phyloP scores from a whole-genome alignment of 768 basidiomycete species.

The Pisolithus orientalis region DNA sequence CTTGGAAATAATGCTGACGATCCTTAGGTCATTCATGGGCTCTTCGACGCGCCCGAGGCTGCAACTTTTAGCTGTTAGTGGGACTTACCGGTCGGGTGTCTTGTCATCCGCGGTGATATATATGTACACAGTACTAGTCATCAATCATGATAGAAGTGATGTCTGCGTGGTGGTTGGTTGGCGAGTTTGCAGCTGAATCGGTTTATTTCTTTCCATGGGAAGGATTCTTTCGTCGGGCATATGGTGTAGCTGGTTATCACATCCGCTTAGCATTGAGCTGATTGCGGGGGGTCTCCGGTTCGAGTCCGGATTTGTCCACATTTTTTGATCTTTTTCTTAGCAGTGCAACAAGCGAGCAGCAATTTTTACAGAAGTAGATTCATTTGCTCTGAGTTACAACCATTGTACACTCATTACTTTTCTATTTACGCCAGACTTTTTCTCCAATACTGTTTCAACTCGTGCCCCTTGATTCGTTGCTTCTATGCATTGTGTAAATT shows the following conservation, averaged over 20 bases:
- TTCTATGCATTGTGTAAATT: conserved; percentile 53
- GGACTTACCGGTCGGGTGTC: too few relatives aligned
- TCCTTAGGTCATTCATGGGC: not conserved
- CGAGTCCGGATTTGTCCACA: conserved; percentile 35
- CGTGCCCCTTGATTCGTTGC: conserved; percentile 30
- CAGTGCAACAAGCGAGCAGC: too few relatives aligned
- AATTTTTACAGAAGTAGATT: too few relatives aligned
- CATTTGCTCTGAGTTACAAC: conserved; percentile 14
- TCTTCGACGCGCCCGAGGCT: not conserved
- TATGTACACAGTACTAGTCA: not conserved
- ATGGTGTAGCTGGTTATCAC: conserved; percentile 37
- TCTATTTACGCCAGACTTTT: conserved; percentile 62
- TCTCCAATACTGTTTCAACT: conserved; percentile 61
- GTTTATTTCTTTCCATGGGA: not conserved
- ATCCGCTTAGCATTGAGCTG: conserved; percentile 33
- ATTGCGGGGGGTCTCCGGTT: conserved; percentile 35
- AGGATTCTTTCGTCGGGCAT: conserved; percentile 19
- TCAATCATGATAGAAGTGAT: not conserved
- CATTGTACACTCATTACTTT: conserved; percentile 61
- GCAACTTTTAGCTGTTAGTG: too few relatives aligned
- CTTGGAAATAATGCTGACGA: conserved; percentile 3
- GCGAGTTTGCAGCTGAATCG: not conserved
- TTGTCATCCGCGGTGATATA: too few relatives aligned
- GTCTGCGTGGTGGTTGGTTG: not conserved
- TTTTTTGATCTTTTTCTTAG: conserved; percentile 10